Base-by-base conservation (phyloP, 805 yeast genomes). In the Danielia oregonensis region DNA sequence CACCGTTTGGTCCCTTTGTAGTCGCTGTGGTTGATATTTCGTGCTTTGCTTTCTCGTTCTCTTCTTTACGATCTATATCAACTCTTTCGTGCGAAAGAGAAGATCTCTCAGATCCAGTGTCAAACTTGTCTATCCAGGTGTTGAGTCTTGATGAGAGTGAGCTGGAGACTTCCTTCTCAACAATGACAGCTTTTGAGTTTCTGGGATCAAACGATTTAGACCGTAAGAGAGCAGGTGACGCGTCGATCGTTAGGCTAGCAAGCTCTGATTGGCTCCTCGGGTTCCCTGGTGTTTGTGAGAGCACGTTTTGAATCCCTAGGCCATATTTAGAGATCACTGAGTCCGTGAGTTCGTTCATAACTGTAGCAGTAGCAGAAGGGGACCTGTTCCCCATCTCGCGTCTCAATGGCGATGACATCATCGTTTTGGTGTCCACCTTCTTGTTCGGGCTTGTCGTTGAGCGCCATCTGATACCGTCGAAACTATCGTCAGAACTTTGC, bases 351-450 rank as follows among this genome's bases (percentile, higher is more conserved):
- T 63, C 69, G 36, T 57, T 59, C 14, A 49, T 36, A 3, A 51
- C 46, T 1, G 58, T 40, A 2, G 51, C 40, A 3, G 26, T 13
- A 11, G 32, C 15, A 22, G 6, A 17, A 10, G n/a, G 11, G 15
- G 10, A 12, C 13, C 21, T 14, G 14, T 25, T 12, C 7, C 50
- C 44, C n/a, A 31, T 12, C 33, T 42, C 33, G 13, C 40, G 30
- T 36, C 52, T 59, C 27, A 71, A 45, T 0, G 78, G 78, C 4
- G 77, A 71, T 3, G 75, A 68, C 1, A 68, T 65, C 6, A 64
- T 36, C 13, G 48, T 43, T 19, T 19, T 19, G 10, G 26, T 11
- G 26, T 40, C 29, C 25, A 27, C 32, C 29, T 14, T 33, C 24
- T 27, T 33, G 29, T 32, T 29, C 31, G 37, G 41, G 27, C 43